Evolutionary conservation across 2,329 filamentous ascomycete species (phyloP).

Genomic region (Aspergillus sp.): DNA sequence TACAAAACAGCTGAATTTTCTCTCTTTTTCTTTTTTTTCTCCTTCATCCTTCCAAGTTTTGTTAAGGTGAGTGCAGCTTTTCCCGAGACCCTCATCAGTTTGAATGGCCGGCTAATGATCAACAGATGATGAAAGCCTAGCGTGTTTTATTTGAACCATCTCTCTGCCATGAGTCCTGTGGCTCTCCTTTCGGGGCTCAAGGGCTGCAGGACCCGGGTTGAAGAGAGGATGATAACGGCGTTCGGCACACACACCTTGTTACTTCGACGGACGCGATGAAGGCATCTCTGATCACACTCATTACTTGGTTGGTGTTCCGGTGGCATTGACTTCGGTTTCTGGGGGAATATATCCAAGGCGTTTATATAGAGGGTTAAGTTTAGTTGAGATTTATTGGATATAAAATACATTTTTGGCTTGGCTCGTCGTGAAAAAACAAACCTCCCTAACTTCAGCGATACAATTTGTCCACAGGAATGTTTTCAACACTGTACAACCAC

Average conservation of each 20-base stretch:
- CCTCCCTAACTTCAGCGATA: no score
- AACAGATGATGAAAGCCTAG: conserved; percentile 98
- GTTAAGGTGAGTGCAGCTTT: conserved; percentile 63
- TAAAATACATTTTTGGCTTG: not conserved
- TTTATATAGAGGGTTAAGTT: no score
- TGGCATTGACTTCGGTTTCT: not conserved
- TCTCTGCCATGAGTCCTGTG: conserved; percentile 55
- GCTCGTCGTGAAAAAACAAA: not conserved
- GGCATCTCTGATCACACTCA: conserved; percentile 77
- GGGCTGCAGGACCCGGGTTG: conserved; percentile 63
- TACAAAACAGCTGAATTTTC: conserved; percentile 18
- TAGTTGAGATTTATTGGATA: no score
- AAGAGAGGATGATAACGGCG: conserved; percentile 89
- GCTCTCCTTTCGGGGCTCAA: conserved; percentile 80
- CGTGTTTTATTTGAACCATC: conserved; percentile 84
- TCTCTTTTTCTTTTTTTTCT: conserved; percentile 50
- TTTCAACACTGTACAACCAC: no score
- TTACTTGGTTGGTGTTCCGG: conserved; percentile 46
- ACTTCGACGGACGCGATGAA: conserved; percentile 86
- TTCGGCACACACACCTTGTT: conserved; percentile 99
- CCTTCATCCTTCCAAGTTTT: conserved; percentile 99
- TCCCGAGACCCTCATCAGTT: not conserved
- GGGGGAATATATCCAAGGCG: not conserved
- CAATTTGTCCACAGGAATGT: no score
- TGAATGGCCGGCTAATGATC: conserved; percentile 8